A percentile compares a stretch with the other conserved stretches of the same genome.
Evolutionary conservation across 495 filamentous ascomycete species (phyloP).

Genomic region (Hypoxylon lenormandii): DNA sequence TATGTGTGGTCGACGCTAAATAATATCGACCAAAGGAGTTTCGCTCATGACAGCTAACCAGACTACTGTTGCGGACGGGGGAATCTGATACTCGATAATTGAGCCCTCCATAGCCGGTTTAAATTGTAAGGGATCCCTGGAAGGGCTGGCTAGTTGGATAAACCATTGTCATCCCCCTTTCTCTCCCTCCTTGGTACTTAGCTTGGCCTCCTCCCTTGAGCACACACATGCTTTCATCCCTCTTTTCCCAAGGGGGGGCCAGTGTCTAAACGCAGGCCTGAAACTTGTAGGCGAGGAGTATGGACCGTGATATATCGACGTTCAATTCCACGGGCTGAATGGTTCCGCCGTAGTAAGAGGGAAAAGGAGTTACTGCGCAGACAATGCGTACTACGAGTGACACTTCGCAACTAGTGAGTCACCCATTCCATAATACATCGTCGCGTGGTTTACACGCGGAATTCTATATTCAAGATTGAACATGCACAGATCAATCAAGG

Average conservation of each 20-base stretch:
- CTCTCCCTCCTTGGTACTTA: constrained; percentile 14
- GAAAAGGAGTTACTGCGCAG: no score
- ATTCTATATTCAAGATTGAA: constrained; percentile 10
- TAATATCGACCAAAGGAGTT: neutral
- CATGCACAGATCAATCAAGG: neutral
- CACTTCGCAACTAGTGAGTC: neutral
- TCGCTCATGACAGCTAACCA: neutral
- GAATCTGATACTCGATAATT: constrained; percentile 35
- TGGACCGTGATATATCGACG: constrained; percentile 15
- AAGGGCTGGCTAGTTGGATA: no score
- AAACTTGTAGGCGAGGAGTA: neutral
- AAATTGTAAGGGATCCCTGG: constrained; percentile 11
- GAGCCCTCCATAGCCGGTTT: constrained; percentile 7
- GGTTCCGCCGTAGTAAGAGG: no score
- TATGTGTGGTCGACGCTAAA: no score
- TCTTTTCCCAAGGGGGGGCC: neutral
- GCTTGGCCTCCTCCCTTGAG: constrained; percentile 25
- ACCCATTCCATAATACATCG: constrained; percentile 19
- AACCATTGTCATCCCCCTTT: neutral
- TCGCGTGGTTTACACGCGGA: neutral
- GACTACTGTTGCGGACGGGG: neutral
- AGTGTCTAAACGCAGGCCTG: no score
- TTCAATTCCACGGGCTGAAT: no score
- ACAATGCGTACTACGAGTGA: neutral
- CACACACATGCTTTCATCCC: no score